phyloP scores from a whole-genome alignment of 495 filamentous ascomycete species.

The Alectoria sarmentosa region DNA sequence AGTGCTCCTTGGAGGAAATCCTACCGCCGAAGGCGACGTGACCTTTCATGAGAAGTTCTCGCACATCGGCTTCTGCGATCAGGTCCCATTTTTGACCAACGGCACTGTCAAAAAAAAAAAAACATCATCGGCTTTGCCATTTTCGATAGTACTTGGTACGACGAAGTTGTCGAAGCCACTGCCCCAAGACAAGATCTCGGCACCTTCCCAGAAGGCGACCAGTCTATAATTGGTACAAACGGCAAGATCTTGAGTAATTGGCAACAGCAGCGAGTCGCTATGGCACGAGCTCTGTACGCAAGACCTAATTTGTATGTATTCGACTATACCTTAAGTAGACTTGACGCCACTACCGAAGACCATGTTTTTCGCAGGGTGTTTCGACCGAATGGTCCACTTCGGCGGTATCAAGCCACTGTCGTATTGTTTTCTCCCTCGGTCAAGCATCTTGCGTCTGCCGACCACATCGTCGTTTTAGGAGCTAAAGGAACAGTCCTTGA shows the following conservation, averaged over 20 bases:
- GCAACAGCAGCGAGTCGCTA: slow-evolving; percentile 36
- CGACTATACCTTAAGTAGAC: slow-evolving; percentile 43
- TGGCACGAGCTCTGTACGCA: slow-evolving; percentile 44
- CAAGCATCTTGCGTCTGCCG: too few species aligned
- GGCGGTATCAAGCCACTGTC: too few species aligned
- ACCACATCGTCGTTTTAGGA: too few species aligned
- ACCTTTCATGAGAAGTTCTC: not conserved
- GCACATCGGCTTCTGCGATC: not conserved
- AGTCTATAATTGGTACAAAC: slow-evolving; percentile 30
- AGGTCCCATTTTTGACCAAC: not conserved
- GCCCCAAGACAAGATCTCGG: not conserved
- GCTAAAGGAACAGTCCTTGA: too few species aligned
- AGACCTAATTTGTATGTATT: slow-evolving; percentile 35
- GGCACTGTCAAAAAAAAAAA: not conserved
- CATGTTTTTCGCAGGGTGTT: not conserved
- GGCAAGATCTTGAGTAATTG: slow-evolving; percentile 36
- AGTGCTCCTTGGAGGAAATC: not conserved
- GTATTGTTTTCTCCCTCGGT: too few species aligned
- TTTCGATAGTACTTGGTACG: slow-evolving; percentile 17
- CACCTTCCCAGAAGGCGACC: slow-evolving; percentile 31
- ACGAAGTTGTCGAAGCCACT: not conserved
- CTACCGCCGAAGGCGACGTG: not conserved
- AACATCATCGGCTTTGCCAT: not conserved
- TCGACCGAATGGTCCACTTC: not conserved
- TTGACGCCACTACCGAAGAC: not conserved